Evolutionary conservation across 2,329 filamentous ascomycete species (phyloP), one percentile per base, ranked within the genome.

Genomic region (Anthostomella pinea): DNA sequence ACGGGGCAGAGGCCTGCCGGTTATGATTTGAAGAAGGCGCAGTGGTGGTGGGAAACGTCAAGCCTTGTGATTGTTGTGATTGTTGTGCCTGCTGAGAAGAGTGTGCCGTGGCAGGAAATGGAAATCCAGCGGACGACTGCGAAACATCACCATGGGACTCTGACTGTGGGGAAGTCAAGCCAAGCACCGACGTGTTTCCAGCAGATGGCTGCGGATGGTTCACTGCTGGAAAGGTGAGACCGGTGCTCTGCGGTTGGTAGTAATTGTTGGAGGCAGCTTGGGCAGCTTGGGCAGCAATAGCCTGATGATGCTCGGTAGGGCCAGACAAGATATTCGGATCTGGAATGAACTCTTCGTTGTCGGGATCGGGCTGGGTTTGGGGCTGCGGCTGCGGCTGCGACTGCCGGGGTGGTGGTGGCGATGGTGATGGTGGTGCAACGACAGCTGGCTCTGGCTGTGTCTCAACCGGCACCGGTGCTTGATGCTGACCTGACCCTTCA

Each of bases 281-380:
- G 14, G 43, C 19, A 23, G 33, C n/a, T n/a, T 27, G 13, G 5
- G 19, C 11, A 10, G 25, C 16, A 11, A 35, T 16, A 20, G 29
- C 15, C 16, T 37, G 18, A 13, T 47, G 52, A 27, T 53, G 49
- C 9, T 56, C 54, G 25, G 49, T 39, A 18, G 51, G 42, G 4
- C 45, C 54, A 6, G 54, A 52, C 9, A 59, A 39, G 14, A 59
- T 59, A 16, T 60, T 56, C 14, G 53, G 56, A 37, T 59, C 57
- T n/a, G 56, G 56, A 28, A 58, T 52, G 32, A 59, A 59, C 28
- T 59, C 57, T 20, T 58, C 56, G 30, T 56, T 58, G 11, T 59
- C 56, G 6, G 48, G 43, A 47, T 58, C 53, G 8, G 39, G 41
- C 8, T 38, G 32, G 20, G 44, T 29, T n/a, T 34, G 39, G 40